A percentile compares a stretch with the other conserved stretches of the same genome.
Evolutionary conservation across 2,329 filamentous ascomycete species (phyloP).

Genomic region (Sporothrix brunneoviolacea): DNA sequence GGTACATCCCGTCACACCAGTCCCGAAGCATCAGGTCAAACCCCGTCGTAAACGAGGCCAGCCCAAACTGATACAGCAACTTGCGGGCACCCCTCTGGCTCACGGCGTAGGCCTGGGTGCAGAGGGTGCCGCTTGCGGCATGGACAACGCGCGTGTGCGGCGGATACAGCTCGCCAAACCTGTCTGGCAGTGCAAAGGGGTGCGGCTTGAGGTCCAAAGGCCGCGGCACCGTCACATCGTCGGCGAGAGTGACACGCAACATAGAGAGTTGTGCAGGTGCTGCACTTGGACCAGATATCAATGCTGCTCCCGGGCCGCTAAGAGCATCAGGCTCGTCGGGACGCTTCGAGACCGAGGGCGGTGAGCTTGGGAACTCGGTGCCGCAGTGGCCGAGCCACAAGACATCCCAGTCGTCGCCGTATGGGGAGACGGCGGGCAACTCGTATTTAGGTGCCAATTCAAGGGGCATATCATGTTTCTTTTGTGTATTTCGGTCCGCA

Average conservation of each 20-base stretch:
- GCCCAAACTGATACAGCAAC: slow-evolving; percentile 36
- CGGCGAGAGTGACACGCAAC: slow-evolving; percentile 16
- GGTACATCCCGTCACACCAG: slow-evolving; percentile 35
- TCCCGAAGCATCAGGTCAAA: slow-evolving; percentile 41
- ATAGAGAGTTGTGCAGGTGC: slow-evolving; percentile 6
- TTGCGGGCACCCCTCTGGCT: slow-evolving; percentile 37
- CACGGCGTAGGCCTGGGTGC: slow-evolving; percentile 35
- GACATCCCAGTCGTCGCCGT: slow-evolving; percentile 46
- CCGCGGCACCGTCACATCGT: slow-evolving; percentile 32
- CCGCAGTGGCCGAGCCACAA: slow-evolving; percentile 47
- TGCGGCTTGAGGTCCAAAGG: slow-evolving; percentile 29
- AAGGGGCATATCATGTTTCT: slow-evolving; percentile 13
- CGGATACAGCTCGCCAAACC: slow-evolving; percentile 25
- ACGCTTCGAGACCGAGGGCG: background rate
- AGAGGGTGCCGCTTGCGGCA: slow-evolving; percentile 34
- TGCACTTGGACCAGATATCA: background rate
- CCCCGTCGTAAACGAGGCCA: slow-evolving; percentile 32
- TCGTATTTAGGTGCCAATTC: slow-evolving; percentile 13
- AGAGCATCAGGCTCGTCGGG: background rate
- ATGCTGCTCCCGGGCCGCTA: no score
- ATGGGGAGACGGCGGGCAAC: slow-evolving; percentile 30
- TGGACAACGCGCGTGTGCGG: slow-evolving; percentile 39
- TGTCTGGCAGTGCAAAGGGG: slow-evolving; percentile 29
- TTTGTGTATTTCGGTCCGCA: background rate
- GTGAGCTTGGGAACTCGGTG: slow-evolving; percentile 24